Base-by-base conservation (phyloP, 345 rosid genomes). In the Melaleuca quinquenervia region DNA sequence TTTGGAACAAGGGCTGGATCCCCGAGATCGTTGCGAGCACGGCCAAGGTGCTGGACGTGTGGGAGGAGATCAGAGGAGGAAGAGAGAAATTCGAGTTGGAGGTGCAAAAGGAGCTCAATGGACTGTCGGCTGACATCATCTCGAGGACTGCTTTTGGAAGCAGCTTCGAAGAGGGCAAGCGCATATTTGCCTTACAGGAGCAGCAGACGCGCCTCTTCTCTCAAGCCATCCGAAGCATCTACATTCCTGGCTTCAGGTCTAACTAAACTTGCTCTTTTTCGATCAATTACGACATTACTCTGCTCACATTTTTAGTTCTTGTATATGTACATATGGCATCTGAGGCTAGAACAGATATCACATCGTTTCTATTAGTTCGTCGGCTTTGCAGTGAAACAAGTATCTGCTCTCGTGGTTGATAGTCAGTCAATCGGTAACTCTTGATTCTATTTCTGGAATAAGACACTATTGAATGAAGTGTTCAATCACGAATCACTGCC, bases 101-200 rank as follows among this genome's bases (percentile, higher is more conserved):
- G 49, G 88, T 94, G 60, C 90, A 89, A 52, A 91, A 85, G 82
- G 93, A 95, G 82, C 91, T 96, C 52, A 96, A 95, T 26, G 90
- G 64, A 16, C 93, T 96, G 41, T 92, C 96, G 18, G 96, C 94
- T 50, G 96, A 96, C 64, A 85, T 94, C 20, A 93, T 97, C 76
- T 96, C 99, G 54, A 92, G 94, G 88, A 95, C 97, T 36, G 96
- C 96, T 85, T 96, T 96, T 84, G 98, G 98, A n/a, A 96, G 97
- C 90, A 93, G 90, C 78, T 95, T 89, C 52, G 93, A 95, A 84
- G 96, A 95, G 91, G 98, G 99, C 49, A 93, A 93, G 60, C 91
- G 84, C 5, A 92, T 96, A 54, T 96, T 96, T 52, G 56, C 88
- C 62, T 78, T 96, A 50, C 99, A 95, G 83, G 98, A 96, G 88